Percentiles rank a stretch among this genome's conserved stretches.
Evolutionary conservation across 2,329 filamentous ascomycete genomes (phyloP).

Genomic region (Cladophialophora psammophila): DNA sequence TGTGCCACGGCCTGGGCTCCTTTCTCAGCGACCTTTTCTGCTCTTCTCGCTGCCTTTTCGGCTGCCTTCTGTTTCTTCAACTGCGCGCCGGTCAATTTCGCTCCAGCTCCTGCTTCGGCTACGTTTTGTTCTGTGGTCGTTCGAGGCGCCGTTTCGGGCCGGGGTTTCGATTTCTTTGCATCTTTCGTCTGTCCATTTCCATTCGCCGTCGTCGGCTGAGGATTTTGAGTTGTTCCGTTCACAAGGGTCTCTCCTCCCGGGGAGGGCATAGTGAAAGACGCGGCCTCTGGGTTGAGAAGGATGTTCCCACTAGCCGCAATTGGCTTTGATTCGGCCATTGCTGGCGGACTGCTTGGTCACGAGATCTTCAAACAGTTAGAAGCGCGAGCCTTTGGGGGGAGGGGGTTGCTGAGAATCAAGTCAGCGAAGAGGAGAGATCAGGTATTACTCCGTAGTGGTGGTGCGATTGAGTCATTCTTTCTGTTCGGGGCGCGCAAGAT

Average conservation of each 20-base stretch:
- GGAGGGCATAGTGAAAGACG: slow-evolving; percentile 36
- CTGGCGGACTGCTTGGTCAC: neutral
- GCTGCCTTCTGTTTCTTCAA: slow-evolving; percentile 89
- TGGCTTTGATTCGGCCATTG: slow-evolving; percentile 27
- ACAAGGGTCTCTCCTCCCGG: slow-evolving; percentile 1
- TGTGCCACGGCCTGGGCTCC: slow-evolving; percentile 47
- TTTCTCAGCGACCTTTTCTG: slow-evolving; percentile 66
- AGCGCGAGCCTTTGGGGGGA: neutral
- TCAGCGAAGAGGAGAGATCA: neutral
- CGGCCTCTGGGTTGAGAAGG: slow-evolving; percentile 36
- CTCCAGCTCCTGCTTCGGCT: slow-evolving; percentile 43
- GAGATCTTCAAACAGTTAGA: neutral
- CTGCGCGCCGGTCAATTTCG: slow-evolving; percentile 65
- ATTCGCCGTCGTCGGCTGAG: slow-evolving; percentile 19
- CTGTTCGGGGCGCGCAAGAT: neutral
- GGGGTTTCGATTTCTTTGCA: slow-evolving; percentile 26
- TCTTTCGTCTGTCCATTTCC: slow-evolving; percentile 17
- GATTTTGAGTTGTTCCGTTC: slow-evolving; percentile 22
- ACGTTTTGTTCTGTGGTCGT: slow-evolving; percentile 36
- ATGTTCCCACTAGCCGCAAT: slow-evolving; percentile 12
- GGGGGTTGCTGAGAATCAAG: neutral
- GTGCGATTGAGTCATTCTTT: slow-evolving; percentile 1
- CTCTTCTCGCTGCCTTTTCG: slow-evolving; percentile 86
- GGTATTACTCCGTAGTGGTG: neutral
- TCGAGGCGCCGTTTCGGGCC: slow-evolving; percentile 27